A percentile compares a stretch with the other conserved stretches of the same genome.
These are phyloP conservation scores for Fennellomyces sp. DNA, from an alignment of 371 early-diverging fungal species.

Conservation along the genomic window DNA sequence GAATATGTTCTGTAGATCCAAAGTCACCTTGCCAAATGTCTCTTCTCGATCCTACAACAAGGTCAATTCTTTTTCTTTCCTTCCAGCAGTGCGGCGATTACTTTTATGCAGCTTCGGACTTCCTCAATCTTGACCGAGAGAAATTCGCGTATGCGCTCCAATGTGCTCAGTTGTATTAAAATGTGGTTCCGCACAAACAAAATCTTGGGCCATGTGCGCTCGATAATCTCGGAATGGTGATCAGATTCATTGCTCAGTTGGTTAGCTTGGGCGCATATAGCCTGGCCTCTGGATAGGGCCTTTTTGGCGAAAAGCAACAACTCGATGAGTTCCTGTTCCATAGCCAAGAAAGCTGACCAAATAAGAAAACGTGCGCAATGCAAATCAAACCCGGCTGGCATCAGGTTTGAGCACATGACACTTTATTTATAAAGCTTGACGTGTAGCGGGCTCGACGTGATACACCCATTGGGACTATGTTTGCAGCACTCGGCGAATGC, in stretches of 20 bases:
- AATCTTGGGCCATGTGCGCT: constrained; percentile 44
- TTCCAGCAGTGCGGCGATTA: constrained; percentile 1
- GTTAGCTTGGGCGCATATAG: constrained; percentile 47
- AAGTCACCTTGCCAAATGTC: constrained; percentile 31
- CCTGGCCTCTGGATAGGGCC: constrained; percentile 40
- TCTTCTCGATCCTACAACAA: constrained; percentile 35
- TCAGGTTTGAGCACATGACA: neutral
- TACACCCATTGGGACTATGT: constrained; percentile 11
- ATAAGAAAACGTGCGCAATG: too few species aligned
- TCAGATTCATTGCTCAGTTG: constrained; percentile 33
- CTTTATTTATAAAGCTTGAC: neutral
- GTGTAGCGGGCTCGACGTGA: constrained; percentile 4
- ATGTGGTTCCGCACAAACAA: constrained; percentile 47
- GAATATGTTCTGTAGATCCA: constrained; percentile 44
- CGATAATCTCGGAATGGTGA: constrained; percentile 35
- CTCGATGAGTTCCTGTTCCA: constrained; percentile 50
- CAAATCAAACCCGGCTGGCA: too few species aligned
- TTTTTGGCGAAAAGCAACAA: constrained; percentile 45
- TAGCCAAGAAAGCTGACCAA: constrained; percentile 3
- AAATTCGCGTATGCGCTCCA: constrained; percentile 43
- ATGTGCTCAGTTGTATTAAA: constrained; percentile 28
- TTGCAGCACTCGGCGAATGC: constrained; percentile 13
- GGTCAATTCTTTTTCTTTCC: neutral
- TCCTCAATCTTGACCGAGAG: constrained; percentile 25
- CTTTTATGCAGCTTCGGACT: constrained; percentile 30